Percentiles rank a stretch among this genome's conserved stretches.
phyloP scores from a whole-genome alignment of 345 rosid genomes.

The Lagerstroemia speciosa region DNA sequence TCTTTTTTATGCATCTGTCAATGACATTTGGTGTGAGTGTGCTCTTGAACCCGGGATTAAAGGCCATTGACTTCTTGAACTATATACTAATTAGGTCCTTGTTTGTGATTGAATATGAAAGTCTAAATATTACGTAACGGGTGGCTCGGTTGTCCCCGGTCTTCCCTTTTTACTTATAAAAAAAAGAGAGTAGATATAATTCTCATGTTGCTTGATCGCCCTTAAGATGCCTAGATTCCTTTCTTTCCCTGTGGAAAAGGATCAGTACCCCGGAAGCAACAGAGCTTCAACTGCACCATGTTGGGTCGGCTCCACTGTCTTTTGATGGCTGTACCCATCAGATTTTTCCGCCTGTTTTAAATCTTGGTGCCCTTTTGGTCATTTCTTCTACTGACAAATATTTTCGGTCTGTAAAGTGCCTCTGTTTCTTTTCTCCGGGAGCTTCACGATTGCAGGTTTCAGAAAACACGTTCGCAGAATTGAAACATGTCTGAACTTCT shows the following conservation, averaged over 20 bases:
- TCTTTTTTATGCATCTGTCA: too few relatives aligned
- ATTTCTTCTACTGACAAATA: background rate
- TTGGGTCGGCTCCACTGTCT: constrained; percentile 4
- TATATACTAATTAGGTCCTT: too few relatives aligned
- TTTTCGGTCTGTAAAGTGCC: too few relatives aligned
- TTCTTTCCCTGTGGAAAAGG: constrained; percentile 1
- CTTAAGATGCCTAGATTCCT: constrained; percentile 19
- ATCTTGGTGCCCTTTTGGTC: background rate
- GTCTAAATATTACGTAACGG: too few relatives aligned
- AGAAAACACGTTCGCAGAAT: too few relatives aligned
- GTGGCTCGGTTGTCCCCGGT: too few relatives aligned
- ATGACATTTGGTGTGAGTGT: too few relatives aligned
- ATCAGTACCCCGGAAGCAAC: constrained; percentile 5
- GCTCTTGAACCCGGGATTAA: too few relatives aligned
- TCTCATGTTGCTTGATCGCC: constrained; percentile 7
- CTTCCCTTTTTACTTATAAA: too few relatives aligned
- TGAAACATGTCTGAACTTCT: too few relatives aligned
- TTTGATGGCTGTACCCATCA: constrained; percentile 5
- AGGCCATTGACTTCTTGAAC: too few relatives aligned
- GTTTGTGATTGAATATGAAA: too few relatives aligned
- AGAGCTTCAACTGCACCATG: constrained; percentile 1
- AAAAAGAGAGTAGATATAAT: background rate
- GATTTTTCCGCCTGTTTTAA: background rate
- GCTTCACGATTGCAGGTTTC: background rate
- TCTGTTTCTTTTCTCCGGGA: background rate